Percentiles rank a stretch among this genome's conserved stretches.
These are phyloP conservation scores for Exophiala aquamarina DNA, from an alignment of 2,329 filamentous ascomycete species.

Conservation along the genomic window DNA sequence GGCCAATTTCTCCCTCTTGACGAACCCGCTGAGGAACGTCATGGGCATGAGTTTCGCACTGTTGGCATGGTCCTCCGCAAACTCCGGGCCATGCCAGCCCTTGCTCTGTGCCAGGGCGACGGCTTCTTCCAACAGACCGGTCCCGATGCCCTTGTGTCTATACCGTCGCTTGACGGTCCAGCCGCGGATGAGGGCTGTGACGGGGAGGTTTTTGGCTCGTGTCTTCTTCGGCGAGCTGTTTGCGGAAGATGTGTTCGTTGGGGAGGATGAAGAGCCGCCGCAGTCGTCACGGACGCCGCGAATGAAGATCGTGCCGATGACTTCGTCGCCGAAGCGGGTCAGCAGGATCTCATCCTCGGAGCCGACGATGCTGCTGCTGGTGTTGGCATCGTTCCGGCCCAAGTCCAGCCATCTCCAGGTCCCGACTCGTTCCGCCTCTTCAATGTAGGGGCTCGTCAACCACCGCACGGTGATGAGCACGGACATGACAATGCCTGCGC, in stretches of 20 bases:
- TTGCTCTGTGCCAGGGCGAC: conserved; percentile 66
- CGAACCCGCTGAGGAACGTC: conserved; percentile 60
- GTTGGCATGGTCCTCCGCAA: conserved; percentile 77
- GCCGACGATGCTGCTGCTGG: conserved; percentile 30
- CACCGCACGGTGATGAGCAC: conserved; percentile 63
- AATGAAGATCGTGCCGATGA: conserved; percentile 71
- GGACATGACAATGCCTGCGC: conserved; percentile 62
- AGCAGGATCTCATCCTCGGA: conserved; percentile 62
- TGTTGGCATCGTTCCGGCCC: conserved; percentile 33
- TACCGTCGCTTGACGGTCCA: conserved; percentile 77
- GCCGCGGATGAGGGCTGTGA: conserved; percentile 58
- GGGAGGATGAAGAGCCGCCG: too few species aligned
- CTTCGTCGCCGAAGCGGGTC: conserved; percentile 64
- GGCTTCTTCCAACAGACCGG: conserved; percentile 70
- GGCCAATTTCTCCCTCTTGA: conserved; percentile 59
- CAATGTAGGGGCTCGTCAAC: conserved; percentile 61
- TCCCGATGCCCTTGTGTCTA: conserved; percentile 70
- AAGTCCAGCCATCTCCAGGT: conserved; percentile 62
- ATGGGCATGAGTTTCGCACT: conserved; percentile 60
- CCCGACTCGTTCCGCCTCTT: conserved; percentile 58
- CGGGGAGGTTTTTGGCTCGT: conserved; percentile 15
- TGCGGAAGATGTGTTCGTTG: background rate
- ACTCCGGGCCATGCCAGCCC: conserved; percentile 69
- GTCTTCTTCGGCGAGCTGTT: conserved; percentile 15
- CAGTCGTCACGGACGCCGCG: conserved; percentile 22